Base-by-base conservation (phyloP, 1,284 basidiomycete species). In the Malassezia arunalokei region DNA sequence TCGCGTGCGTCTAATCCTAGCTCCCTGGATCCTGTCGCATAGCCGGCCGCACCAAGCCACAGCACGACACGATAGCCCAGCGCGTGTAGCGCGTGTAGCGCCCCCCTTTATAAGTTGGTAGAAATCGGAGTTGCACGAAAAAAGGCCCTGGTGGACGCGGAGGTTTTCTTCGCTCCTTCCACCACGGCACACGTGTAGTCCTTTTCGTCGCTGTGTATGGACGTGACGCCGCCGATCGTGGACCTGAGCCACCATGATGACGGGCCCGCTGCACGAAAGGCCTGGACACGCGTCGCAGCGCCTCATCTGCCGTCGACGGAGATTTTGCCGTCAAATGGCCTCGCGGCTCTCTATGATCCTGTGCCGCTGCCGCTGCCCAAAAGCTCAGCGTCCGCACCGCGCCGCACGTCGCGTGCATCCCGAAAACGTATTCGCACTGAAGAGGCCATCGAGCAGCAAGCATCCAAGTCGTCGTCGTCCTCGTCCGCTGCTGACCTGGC, bases 41-140 rank as follows among this genome's bases (percentile, higher is more conserved):
- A 5, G 33, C 15, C 33, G 5, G 15, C 11, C 33, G 15, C 33
- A 11, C 11, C 11, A 11, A 35, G 11, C 33, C 15, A 24, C 30
- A 6, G 37, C 24, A 9, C n/a, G 14, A 27, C 43, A 15, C 50
- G 45, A 24, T 37, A 35, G 20, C 20, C 20, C 20, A 24, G 20
- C 37, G 20, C 29, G 33, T 6, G n/a, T 47, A 14, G 51, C 40
- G 8, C 43, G 35, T 29, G 35, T 47, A 28, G 51, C 51, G 44
- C 51, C 51, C 27, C 51, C 39, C 12, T 32, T 53, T 15, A n/a
- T 29, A 32, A 28, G 40, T 38, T 53, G 38, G 45, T 24, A 53
- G 27, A 30, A 20, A 35, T 35, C 33, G 33, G 15, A n/a, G 33
- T 15, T 35, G 3, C 11, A 11, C 33, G 33, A 35, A 15, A 35